Percentiles rank a stretch among this genome's conserved stretches.
phyloP scores from a whole-genome alignment of 768 basidiomycete genomes.

The Phanerochaete sordida region DNA sequence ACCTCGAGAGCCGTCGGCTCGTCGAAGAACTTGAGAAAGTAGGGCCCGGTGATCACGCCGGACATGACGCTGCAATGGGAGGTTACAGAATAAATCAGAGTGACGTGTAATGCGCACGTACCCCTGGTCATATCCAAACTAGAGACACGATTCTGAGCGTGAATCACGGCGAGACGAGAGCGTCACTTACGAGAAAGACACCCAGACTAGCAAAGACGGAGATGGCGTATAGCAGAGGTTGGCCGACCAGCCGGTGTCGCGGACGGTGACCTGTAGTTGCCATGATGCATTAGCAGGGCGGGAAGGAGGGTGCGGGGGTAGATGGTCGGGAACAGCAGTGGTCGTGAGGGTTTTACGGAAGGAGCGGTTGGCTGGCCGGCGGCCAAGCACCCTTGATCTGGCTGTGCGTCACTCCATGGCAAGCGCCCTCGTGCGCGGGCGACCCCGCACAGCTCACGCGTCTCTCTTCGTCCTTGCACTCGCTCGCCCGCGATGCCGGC shows the following conservation, averaged over 20 bases:
- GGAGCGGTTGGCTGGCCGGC: constrained; percentile 3
- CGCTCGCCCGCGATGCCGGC: constrained; percentile 45
- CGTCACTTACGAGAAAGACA: constrained; percentile 69
- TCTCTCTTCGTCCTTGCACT: background rate
- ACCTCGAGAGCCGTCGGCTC: constrained; percentile 69
- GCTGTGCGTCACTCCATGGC: constrained; percentile 1
- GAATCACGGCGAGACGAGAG: constrained; percentile 1
- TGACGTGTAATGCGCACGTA: constrained; percentile 32
- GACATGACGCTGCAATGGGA: constrained; percentile 67
- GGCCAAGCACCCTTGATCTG: constrained; percentile 1
- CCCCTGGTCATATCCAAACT: constrained; percentile 92
- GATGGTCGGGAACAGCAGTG: background rate
- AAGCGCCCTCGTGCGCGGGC: background rate
- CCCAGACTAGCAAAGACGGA: constrained; percentile 81
- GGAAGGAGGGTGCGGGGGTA: constrained; percentile 6
- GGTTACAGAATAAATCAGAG: no score
- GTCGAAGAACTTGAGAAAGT: constrained; percentile 81
- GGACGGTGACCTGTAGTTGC: constrained; percentile 26
- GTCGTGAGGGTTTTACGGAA: constrained; percentile 5
- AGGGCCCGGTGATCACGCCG: constrained; percentile 85
- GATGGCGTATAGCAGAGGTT: constrained; percentile 73
- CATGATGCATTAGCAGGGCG: constrained; percentile 51
- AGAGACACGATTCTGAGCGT: background rate
- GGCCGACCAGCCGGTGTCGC: constrained; percentile 64
- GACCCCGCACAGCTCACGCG: background rate